Evolutionary conservation across 495 filamentous ascomycete species (phyloP), one percentile per base, ranked within the genome.

Genomic region (Aspergillus leporis): DNA sequence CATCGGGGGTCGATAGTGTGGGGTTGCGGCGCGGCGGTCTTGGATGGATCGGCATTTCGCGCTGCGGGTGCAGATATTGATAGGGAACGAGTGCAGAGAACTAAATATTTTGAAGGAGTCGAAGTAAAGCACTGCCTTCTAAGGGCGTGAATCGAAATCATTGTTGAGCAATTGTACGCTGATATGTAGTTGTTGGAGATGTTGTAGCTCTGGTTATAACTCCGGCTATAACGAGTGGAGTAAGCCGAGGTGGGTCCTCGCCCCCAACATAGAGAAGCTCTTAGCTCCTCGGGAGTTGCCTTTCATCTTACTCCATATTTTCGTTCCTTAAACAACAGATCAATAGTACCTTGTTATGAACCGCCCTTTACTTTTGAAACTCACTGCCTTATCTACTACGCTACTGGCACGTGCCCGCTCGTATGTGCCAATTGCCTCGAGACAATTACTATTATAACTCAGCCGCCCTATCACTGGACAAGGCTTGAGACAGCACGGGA

Each of bases 1-100:
- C 92, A 97, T 70, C 85, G 83, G 12, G 83, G 73, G 51, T 78
- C 73, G 47, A 80, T 69, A 32, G 62, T 60, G 60, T 73, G 73
- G 43, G 70, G 73, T 57, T 68, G 59, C 46, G 63, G 30, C 36
- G 64, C 46, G 50, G 59, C 61, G 47, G 46, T 49, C 51, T 45
- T 45, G 32, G 55, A 32, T 56, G 58, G 18, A 38, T 46, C 53
- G 21, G 54, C 52, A 47, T 64, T 61, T 21, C 64, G 63, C 8
- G 28, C 41, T 5, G 64, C n/a, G 21, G 64, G 51, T 10, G 70
- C 68, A 19, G 62, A 47, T 21, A 19, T 46, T 19, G 74, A 76
- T 32, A 74, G 56, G 19, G 59, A 38, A 41, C 67, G 69, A 23
- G 45, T 28, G 6, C 43, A 9, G n/a, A 19, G n/a, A 46, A 40